These are phyloP conservation scores for Pilatotrama ljubarskyi DNA, from an alignment of 768 basidiomycete species.

Conservation along the genomic window DNA sequence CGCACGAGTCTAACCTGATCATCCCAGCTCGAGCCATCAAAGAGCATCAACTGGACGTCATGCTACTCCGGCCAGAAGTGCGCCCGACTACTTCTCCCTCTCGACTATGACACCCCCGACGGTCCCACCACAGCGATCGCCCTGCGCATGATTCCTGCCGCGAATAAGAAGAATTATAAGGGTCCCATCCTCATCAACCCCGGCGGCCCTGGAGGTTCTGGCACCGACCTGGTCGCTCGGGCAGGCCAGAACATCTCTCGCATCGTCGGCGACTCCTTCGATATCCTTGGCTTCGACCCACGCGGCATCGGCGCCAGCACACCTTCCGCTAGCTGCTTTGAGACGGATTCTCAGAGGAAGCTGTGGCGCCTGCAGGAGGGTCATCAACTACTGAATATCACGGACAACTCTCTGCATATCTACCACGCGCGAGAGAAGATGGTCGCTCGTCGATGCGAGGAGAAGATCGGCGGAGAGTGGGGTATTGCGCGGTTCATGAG, in stretches of 20 bases:
- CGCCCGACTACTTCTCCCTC: conserved; percentile 21
- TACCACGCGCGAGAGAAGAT: conserved; percentile 7
- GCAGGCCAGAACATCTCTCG: conserved; percentile 15
- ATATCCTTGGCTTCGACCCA: conserved; percentile 26
- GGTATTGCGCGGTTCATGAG: conserved; percentile 26
- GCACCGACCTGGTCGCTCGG: conserved; percentile 7
- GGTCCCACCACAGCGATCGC: conserved; percentile 22
- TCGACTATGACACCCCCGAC: conserved; percentile 21
- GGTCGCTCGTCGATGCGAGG: conserved; percentile 11
- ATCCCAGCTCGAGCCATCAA: neutral
- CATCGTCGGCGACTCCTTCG: conserved; percentile 19
- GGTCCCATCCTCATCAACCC: conserved; percentile 23
- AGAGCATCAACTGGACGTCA: conserved; percentile 14
- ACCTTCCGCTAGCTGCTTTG: conserved; percentile 19
- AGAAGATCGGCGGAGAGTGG: conserved; percentile 22
- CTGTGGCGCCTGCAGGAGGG: conserved; percentile 18
- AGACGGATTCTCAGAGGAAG: conserved; percentile 3
- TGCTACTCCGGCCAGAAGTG: conserved; percentile 19
- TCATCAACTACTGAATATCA: conserved; percentile 11
- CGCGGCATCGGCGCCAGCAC: conserved; percentile 25
- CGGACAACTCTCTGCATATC: conserved; percentile 9
- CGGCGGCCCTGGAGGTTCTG: conserved; percentile 22
- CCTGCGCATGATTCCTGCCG: conserved; percentile 20
- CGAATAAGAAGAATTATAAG: conserved; percentile 12
- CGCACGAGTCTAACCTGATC: neutral